A percentile compares a stretch with the other conserved stretches of the same genome.
phyloP scores from a whole-genome alignment of 2,329 filamentous ascomycete genomes.

The Trichophyton schoenleinii region DNA sequence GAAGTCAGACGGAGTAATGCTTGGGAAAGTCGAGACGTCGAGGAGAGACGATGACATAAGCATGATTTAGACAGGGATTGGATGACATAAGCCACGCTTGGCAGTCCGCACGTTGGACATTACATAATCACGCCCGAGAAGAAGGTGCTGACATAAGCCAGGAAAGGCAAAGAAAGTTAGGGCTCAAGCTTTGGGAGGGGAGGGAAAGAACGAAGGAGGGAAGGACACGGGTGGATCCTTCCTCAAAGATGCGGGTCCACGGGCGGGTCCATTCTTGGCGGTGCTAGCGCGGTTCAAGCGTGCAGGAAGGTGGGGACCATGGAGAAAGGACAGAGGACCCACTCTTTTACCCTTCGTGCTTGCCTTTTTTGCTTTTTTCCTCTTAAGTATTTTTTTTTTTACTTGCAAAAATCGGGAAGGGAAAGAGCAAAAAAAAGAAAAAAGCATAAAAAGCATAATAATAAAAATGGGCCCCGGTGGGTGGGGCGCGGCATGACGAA shows the following conservation, averaged over 20 bases:
- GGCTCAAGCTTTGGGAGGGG: background rate
- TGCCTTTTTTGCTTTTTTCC: background rate
- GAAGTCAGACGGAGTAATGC: too few relatives aligned
- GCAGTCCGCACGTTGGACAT: background rate
- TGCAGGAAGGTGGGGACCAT: constrained; percentile 1
- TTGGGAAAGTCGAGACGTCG: background rate
- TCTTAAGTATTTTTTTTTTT: background rate
- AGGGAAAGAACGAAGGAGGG: background rate
- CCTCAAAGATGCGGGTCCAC: background rate
- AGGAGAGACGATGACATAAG: background rate
- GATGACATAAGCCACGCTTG: background rate
- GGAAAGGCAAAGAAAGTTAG: background rate
- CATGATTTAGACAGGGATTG: background rate
- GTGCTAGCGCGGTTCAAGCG: constrained; percentile 1
- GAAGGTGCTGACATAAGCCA: background rate
- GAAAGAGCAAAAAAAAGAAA: background rate
- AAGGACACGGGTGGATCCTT: background rate
- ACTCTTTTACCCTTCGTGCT: background rate
- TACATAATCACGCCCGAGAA: background rate
- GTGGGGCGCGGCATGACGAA: constrained; percentile 3
- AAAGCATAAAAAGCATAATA: background rate
- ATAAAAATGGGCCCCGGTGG: background rate
- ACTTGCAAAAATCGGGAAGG: background rate
- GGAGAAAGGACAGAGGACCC: background rate
- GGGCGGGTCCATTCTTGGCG: constrained; percentile 1